Conservation (phyloP, 1,284 basidiomycete genomes). For the Ganoderma leucocontextum region DNA sequence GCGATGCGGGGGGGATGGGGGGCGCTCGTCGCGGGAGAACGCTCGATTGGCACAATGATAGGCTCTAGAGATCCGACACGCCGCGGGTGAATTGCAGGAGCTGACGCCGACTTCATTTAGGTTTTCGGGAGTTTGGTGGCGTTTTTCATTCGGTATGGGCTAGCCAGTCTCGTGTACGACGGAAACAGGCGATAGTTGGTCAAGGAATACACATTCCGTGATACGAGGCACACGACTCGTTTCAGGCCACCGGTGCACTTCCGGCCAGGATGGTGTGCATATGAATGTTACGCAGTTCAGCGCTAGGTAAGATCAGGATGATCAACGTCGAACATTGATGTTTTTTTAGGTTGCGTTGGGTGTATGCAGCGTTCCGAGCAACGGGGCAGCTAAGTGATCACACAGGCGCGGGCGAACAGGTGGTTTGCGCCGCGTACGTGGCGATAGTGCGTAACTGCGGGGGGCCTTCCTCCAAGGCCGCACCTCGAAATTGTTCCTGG, state of each 20-base stretch:
- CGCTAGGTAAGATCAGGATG: background rate
- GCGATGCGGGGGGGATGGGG: background rate
- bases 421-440: background rate
- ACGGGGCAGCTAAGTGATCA: background rate
- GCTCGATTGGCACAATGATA: background rate
- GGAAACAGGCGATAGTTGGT: conserved; percentile 75
- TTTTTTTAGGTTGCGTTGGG: background rate
- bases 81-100: conserved; percentile 7
- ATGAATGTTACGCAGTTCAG: background rate
- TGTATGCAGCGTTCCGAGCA: background rate
- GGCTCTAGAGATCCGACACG: background rate
- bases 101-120: conserved; percentile 17
- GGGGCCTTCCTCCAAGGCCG: background rate
- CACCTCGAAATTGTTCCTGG: background rate
- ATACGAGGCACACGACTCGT: background rate
- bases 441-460: background rate
- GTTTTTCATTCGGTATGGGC: conserved; percentile 87
- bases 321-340: background rate
- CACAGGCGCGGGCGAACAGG: conserved; percentile 5
- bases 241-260: background rate
- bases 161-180: conserved; percentile 89
- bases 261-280: background rate
- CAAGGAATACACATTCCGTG: conserved; percentile 3
- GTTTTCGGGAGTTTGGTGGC: conserved; percentile 73
- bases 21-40: background rate